Conservation (phyloP, 768 basidiomycete species). For the Suillus subluteus region DNA sequence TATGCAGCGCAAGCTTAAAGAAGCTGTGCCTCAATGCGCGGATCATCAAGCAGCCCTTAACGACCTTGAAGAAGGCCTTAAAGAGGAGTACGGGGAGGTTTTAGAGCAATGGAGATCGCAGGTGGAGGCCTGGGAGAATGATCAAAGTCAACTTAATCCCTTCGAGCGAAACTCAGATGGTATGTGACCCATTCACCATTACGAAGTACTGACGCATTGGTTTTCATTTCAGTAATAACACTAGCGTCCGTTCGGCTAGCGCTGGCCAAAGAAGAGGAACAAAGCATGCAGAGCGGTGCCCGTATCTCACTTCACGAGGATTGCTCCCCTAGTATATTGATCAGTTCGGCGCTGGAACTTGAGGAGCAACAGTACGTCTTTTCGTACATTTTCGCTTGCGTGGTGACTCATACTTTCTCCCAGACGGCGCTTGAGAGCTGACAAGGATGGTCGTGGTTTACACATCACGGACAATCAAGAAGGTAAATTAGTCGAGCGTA, state of each 20-base stretch:
- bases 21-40: background rate
- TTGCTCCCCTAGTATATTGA: background rate
- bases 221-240: background rate
- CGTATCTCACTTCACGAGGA: background rate
- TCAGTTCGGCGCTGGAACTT: background rate
- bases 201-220: too few species aligned
- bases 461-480: background rate
- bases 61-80: slow-evolving; percentile 26
- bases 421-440: background rate
- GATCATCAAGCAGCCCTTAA: slow-evolving; percentile 14
- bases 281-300: background rate
- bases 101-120: background rate
- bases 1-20: background rate
- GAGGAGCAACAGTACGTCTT: slow-evolving; percentile 1
- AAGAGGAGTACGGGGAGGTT: background rate
- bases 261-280: background rate
- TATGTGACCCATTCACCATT: too few species aligned
- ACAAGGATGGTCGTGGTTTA: background rate
- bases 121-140: background rate
- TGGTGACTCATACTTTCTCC: too few species aligned
- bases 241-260: background rate
- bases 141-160: background rate
- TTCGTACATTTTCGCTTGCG: too few species aligned
- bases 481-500: too few species aligned
- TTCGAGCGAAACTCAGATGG: background rate